Evolutionary conservation across 2,329 filamentous ascomycete species (phyloP).

Genomic region (Epichloe glyceriae): DNA sequence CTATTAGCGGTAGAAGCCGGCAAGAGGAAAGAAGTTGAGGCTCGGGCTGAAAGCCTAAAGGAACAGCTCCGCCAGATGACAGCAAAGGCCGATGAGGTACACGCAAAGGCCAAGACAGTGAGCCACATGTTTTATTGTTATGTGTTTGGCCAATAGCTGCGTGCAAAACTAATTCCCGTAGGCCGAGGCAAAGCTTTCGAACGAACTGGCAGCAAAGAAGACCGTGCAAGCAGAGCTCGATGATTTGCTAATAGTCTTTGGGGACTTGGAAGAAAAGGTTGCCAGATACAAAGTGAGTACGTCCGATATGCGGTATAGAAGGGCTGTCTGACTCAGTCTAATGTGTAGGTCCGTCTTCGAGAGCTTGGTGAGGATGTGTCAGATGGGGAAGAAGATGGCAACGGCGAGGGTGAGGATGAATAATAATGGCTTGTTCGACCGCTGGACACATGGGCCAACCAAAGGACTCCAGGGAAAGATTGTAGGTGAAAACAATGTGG

Average conservation of each 20-base stretch:
- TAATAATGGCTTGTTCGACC: neutral
- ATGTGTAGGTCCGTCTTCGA: slow-evolving; percentile 41
- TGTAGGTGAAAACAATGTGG: no score
- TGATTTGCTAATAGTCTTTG: slow-evolving; percentile 69
- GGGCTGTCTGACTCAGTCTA: neutral
- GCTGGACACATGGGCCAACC: no score
- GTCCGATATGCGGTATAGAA: neutral
- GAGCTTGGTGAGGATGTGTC: slow-evolving; percentile 59
- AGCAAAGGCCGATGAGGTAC: slow-evolving; percentile 10
- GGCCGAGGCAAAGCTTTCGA: slow-evolving; percentile 18
- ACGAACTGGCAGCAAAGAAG: slow-evolving; percentile 48
- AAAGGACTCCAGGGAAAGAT: no score
- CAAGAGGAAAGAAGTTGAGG: slow-evolving; percentile 13
- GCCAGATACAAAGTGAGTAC: slow-evolving; percentile 56
- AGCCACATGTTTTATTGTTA: neutral
- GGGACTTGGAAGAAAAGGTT: slow-evolving; percentile 66
- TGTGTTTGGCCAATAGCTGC: neutral
- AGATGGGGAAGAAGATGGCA: slow-evolving; percentile 38
- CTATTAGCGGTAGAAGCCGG: slow-evolving; percentile 25
- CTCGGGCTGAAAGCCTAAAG: slow-evolving; percentile 14
- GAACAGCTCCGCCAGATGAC: slow-evolving; percentile 13
- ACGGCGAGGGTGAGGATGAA: slow-evolving; percentile 40
- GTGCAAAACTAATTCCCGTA: slow-evolving; percentile 8
- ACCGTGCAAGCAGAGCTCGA: slow-evolving; percentile 61
- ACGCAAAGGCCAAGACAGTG: slow-evolving; percentile 16